A percentile compares a stretch with the other conserved stretches of the same genome.
phyloP scores from a whole-genome alignment of 495 filamentous ascomycete genomes.

The Aspergillus baeticus region DNA sequence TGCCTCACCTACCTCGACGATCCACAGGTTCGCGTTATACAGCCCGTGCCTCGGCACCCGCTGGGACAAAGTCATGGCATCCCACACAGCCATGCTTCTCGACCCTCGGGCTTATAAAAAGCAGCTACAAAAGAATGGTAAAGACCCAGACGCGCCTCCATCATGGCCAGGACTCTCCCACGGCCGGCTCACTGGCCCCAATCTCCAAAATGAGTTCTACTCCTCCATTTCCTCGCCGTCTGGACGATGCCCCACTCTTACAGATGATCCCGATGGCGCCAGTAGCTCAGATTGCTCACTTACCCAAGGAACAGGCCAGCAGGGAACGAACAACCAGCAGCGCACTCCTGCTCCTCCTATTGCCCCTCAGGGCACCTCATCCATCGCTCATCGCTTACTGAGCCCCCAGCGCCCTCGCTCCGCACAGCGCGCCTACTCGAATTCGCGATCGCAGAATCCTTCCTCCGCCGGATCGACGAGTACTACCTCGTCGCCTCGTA shows the following conservation, averaged over 20 bases:
- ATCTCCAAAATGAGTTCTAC: constrained; percentile 2
- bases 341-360: constrained; percentile 16
- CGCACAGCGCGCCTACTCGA: constrained; percentile 10
- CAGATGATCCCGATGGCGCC: constrained; percentile 16
- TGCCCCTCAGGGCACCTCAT: constrained; percentile 29
- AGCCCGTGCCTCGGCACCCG: constrained; percentile 14
- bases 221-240: constrained; percentile 11
- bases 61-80: constrained; percentile 34
- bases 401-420: constrained; percentile 15
- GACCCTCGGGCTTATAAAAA: constrained; percentile 40
- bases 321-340: constrained; percentile 14
- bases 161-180: background rate
- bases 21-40: background rate
- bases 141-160: constrained; percentile 12
- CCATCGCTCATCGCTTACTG: constrained; percentile 23
- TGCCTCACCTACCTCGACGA: background rate
- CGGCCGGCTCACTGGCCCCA: background rate
- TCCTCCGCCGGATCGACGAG: constrained; percentile 9
- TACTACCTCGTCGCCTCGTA: constrained; percentile 13
- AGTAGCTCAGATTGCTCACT: constrained; percentile 28
- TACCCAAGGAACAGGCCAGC: constrained; percentile 20
- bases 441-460: constrained; percentile 12
- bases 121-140: constrained; percentile 34
- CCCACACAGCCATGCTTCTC: constrained; percentile 43
- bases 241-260: constrained; percentile 15